A percentile compares a stretch with the other conserved stretches of the same genome.
Conservation (phyloP, 192 early-diverging fungal species). For the Anaeromyces robustus region DNA sequence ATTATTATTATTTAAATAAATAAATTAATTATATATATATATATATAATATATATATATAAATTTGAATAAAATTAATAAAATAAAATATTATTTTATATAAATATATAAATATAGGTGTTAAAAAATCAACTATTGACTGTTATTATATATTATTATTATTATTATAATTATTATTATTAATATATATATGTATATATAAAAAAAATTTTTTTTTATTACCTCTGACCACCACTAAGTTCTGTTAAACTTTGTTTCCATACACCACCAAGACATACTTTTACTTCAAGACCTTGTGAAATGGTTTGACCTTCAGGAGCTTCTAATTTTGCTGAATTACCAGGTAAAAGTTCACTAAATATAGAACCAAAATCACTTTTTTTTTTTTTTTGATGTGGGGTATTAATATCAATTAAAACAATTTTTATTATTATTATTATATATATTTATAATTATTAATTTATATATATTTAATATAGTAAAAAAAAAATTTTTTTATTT, state of each 20-base stretch:
- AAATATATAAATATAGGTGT: too few relatives aligned
- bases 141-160: too few relatives aligned
- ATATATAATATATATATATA: neutral
- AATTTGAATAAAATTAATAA: too few relatives aligned
- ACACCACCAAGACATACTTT: constrained; percentile 89
- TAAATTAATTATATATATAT: constrained; percentile 1
- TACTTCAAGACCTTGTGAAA: constrained; percentile 80
- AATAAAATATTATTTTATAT: too few relatives aligned
- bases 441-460: neutral
- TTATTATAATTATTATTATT: too few relatives aligned
- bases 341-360: constrained; percentile 87
- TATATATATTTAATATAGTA: neutral
- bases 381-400: too few relatives aligned
- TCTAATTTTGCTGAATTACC: constrained; percentile 81
- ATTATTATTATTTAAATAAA: neutral
- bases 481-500: neutral
- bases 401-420: neutral
- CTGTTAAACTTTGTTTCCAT: constrained; percentile 92
- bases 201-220: constrained; percentile 7
- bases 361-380: constrained; percentile 87
- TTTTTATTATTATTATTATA: constrained; percentile 1
- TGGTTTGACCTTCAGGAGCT: constrained; percentile 59
- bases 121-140: too few relatives aligned
- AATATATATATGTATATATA: too few relatives aligned
- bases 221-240: constrained; percentile 94